Evolutionary conservation across 371 early-diverging fungal species (phyloP).

Genomic region (Phascolomyces articulosus): DNA sequence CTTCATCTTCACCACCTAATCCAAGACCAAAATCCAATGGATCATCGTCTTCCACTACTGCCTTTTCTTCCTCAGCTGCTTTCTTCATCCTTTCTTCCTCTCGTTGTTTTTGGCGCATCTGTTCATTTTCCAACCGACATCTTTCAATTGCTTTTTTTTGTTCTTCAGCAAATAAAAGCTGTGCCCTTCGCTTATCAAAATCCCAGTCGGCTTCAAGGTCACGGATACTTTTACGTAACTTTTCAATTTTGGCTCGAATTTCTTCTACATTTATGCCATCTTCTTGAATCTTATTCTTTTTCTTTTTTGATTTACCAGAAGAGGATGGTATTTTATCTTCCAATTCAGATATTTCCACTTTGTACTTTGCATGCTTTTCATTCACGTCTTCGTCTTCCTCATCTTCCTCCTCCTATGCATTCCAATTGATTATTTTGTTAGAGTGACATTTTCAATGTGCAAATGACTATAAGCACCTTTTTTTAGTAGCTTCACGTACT

Average conservation of each 20-base stretch:
- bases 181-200: constrained; percentile 45
- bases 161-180: constrained; percentile 27
- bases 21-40: constrained; percentile 4
- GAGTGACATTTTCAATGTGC: too few species aligned
- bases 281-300: constrained; percentile 26
- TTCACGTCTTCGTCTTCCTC: constrained; percentile 32
- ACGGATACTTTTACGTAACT: constrained; percentile 46
- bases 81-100: constrained; percentile 16
- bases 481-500: too few species aligned
- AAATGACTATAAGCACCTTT: too few species aligned
- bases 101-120: constrained; percentile 26
- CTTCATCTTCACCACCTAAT: constrained; percentile 22
- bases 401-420: constrained; percentile 18
- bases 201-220: constrained; percentile 56
- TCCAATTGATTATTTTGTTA: neutral
- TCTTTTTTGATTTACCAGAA: constrained; percentile 29
- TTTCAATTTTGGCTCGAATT: constrained; percentile 44
- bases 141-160: constrained; percentile 33
- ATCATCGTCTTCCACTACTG: constrained; percentile 3
- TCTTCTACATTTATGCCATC: constrained; percentile 13
- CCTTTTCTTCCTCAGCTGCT: constrained; percentile 2
- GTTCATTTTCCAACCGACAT: constrained; percentile 18
- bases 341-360: constrained; percentile 24
- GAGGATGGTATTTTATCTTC: constrained; percentile 28
- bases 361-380: constrained; percentile 32